Evolutionary conservation across 1,284 basidiomycete genomes (phyloP), one percentile per base, ranked within the genome.

Genomic region (Austropuccinia psidii): DNA sequence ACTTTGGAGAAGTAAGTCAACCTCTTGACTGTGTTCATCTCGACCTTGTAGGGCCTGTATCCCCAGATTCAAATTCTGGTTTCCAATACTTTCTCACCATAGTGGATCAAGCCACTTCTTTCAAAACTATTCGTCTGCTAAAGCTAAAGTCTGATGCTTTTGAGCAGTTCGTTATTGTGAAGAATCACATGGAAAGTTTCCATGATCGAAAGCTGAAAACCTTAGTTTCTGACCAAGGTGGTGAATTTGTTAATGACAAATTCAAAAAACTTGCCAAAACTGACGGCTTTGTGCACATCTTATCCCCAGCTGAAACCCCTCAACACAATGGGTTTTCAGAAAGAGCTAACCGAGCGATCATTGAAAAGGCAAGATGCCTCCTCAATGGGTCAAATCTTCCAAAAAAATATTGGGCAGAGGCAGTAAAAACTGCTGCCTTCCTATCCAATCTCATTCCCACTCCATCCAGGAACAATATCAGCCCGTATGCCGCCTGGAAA

Each of bases 281-380:
- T 0, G 29, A 75, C 9, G 82, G 82, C 13, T 83, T 81, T 4
- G 55, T 72, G 29, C 77, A 75, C 29, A 74, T 80, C 50, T 75
- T 80, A 19, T 81, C 79, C 9, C 77, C 81, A 0, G 82, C 83
- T 64, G 78, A 84, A 67, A 79, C 81, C 2, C 81, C 81, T 1
- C 75, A 78, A 55, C 27, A 77, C 72, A 83, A 81, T 76, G 73
- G 82, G 76, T 75, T 78, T 47, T 76, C 80, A 0, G 77, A 80
- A 75, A 60, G 81, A 47, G 13, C 75, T 21, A 76, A 79, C 75
- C 64, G 80, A 0, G 82, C 79, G 1, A 77, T 78, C 19, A 55
- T 79, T 1, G 77, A 80, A 17, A 76, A 74, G 31, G 76, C 75
- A 6, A 65, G 78, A 0, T 77, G 78, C 1, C 76, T 83, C 75